Percentiles rank a stretch among this genome's conserved stretches.
Evolutionary conservation across 2,329 filamentous ascomycete species (phyloP).

Genomic region (Aspergillus floridensis): DNA sequence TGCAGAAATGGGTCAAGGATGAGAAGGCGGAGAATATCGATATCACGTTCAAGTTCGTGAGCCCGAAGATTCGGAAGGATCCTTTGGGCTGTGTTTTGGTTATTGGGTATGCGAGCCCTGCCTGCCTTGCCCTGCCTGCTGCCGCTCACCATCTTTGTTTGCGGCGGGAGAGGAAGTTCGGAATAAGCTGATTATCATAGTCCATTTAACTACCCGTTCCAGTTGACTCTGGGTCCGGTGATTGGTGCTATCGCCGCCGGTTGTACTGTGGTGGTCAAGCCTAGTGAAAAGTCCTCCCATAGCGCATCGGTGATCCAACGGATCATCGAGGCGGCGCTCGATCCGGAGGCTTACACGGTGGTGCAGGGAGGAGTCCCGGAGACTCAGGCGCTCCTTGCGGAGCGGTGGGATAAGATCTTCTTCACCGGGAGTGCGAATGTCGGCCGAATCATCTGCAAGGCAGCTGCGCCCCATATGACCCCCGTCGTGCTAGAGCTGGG

Average conservation of each 20-base stretch:
- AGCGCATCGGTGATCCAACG: conserved; percentile 76
- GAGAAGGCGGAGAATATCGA: conserved; percentile 70
- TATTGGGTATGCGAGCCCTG: conserved; percentile 63
- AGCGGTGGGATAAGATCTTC: conserved; percentile 97
- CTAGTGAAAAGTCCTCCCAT: conserved; percentile 75
- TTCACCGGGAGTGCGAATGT: conserved; percentile 82
- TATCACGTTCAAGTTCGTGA: conserved; percentile 65
- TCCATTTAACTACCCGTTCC: conserved; percentile 90
- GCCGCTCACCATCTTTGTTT: too few species aligned
- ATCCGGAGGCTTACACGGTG: conserved; percentile 70
- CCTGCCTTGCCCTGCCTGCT: neutral
- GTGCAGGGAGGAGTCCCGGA: conserved; percentile 80
- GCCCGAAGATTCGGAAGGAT: conserved; percentile 77
- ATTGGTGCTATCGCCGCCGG: conserved; percentile 90
- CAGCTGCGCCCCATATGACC: conserved; percentile 83
- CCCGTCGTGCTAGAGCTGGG: conserved; percentile 88
- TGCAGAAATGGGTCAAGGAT: conserved; percentile 80
- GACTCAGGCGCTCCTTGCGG: conserved; percentile 75
- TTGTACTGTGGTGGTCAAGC: conserved; percentile 87
- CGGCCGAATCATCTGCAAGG: conserved; percentile 83
- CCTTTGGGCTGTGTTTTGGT: conserved; percentile 79
- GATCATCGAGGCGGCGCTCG: conserved; percentile 72
- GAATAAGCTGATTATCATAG: conserved; percentile 35
- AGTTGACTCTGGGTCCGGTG: conserved; percentile 73
- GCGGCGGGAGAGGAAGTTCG: neutral